These are phyloP conservation scores for Claviceps maximensis DNA, from an alignment of 2,329 filamentous ascomycete species.

Conservation along the genomic window DNA sequence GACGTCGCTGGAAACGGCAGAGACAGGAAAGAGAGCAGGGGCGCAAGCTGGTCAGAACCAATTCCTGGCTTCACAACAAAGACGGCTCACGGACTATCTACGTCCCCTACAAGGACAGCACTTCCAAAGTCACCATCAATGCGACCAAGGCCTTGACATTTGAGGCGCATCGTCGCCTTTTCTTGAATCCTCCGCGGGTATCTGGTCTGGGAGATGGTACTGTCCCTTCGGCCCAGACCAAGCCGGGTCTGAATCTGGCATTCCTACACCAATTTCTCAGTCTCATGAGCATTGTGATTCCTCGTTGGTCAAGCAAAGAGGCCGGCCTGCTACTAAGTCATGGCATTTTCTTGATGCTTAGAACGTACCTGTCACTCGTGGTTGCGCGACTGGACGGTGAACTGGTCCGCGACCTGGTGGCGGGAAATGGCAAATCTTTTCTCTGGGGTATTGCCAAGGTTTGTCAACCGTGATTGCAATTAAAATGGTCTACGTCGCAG, in stretches of 20 bases:
- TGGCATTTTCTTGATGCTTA: conserved; percentile 73
- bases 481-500: too few relatives aligned
- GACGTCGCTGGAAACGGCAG: conserved; percentile 60
- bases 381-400: conserved; percentile 90
- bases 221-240: conserved; percentile 79
- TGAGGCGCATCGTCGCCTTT: conserved; percentile 86
- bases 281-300: conserved; percentile 94
- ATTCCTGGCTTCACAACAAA: conserved; percentile 86
- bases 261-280: conserved; percentile 96
- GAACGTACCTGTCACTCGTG: conserved; percentile 87
- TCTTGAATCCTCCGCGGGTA: conserved; percentile 78
- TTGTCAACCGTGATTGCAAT: conserved; percentile 9
- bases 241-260: conserved; percentile 85
- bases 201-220: conserved; percentile 61
- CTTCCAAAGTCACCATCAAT: conserved; percentile 81
- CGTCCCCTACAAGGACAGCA: conserved; percentile 79
- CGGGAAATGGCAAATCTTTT: conserved; percentile 80
- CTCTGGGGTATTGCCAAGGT: conserved; percentile 76
- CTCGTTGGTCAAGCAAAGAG: conserved; percentile 90
- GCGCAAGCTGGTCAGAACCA: conserved; percentile 67
- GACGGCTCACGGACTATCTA: conserved; percentile 92
- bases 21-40: conserved; percentile 73
- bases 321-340: conserved; percentile 82
- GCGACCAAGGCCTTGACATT: conserved; percentile 89
- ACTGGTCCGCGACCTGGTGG: conserved; percentile 92